Base-by-base conservation (phyloP, 768 basidiomycete genomes). In the Baorangia bicolor region DNA sequence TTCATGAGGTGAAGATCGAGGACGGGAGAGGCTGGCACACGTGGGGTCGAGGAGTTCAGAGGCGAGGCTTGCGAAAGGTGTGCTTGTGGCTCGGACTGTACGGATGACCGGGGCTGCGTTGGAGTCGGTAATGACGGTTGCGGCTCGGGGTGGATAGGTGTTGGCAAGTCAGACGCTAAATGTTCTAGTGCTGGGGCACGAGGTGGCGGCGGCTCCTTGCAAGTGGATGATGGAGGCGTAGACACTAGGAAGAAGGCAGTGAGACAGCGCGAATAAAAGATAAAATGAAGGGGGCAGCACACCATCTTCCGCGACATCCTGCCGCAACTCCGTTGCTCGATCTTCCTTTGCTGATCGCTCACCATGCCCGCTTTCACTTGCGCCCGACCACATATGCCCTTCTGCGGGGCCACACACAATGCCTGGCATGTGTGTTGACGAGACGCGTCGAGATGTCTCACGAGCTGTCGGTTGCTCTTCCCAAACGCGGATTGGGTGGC, bases 401-500 rank as follows among this genome's bases (percentile, higher is more conserved):
- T 57, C 44, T 10, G 21, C 5, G 25, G 40, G 45, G 38, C 13
- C 37, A 39, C 33, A 45, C 14, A 33, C 14, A 30, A 55, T 39
- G 52, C 13, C 20, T 42, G 40, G 14, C 18, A 46, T 30, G 28
- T 30, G 51, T 40, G 46, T 28, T 14, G 58, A 64, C 13, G 62
- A 59, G 55, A 64, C 40, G 28, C 48, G 64, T 38, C 33, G 59
- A 40, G 52, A 21, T 52, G 42, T 38, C 28, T 56, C 64, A 41
- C 51, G 60, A 43, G 25, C 4, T 28, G 42, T 44, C 2, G 59
- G 54, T 35, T 49, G 59, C 5, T 64, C 66, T 57, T 68, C 66
- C 66, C 66, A 68, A 47, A 68, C 62, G n/a, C 66, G 68, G 34
- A 64, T 56, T 46, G 67, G 68, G 30, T 59, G 63, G 39, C 57